Evolutionary conservation across 2,329 filamentous ascomycete species (phyloP).

Genomic region (Penicillium sp.): DNA sequence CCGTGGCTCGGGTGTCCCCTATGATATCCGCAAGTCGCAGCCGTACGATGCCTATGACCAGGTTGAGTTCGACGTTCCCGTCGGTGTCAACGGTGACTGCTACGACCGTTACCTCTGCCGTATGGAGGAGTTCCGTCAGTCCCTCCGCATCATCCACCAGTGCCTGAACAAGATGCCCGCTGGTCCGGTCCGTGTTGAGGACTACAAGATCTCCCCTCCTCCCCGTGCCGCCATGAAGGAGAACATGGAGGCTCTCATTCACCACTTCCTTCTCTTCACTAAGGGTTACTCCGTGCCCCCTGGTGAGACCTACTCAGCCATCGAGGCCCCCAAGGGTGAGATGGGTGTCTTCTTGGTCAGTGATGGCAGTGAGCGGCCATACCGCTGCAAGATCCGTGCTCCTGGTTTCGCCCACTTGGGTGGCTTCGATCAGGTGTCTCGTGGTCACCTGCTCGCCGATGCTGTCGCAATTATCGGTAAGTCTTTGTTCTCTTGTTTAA

Average conservation of each 20-base stretch:
- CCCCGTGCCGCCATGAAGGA: conserved; percentile 99
- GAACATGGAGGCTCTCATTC: conserved; percentile 99
- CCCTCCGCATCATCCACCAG: conserved; percentile 96
- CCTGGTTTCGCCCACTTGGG: conserved; percentile 93
- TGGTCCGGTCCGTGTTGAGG: conserved; percentile 90
- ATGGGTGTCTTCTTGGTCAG: conserved; percentile 98
- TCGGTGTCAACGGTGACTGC: conserved; percentile 95
- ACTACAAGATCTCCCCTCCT: conserved; percentile 97
- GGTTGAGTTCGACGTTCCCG: conserved; percentile 97
- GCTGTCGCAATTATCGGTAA: conserved; percentile 88
- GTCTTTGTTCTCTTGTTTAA: conserved; percentile 9
- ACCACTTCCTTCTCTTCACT: conserved; percentile 98
- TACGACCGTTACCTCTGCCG: conserved; percentile 98
- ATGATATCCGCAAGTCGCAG: conserved; percentile 93
- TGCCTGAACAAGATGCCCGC: conserved; percentile 98
- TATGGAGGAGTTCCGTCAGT: conserved; percentile 99
- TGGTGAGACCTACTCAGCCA: conserved; percentile 95
- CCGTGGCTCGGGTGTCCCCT: conserved; percentile 91
- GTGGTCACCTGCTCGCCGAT: conserved; percentile 91
- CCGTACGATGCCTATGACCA: conserved; percentile 97
- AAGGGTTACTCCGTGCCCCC: conserved; percentile 97
- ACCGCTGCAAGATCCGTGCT: conserved; percentile 95
- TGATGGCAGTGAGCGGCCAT: conserved; percentile 93
- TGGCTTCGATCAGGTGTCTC: conserved; percentile 89
- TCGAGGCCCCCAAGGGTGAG: conserved; percentile 99